phyloP scores from a whole-genome alignment of 768 basidiomycete species.

The Auricularia sp. region DNA sequence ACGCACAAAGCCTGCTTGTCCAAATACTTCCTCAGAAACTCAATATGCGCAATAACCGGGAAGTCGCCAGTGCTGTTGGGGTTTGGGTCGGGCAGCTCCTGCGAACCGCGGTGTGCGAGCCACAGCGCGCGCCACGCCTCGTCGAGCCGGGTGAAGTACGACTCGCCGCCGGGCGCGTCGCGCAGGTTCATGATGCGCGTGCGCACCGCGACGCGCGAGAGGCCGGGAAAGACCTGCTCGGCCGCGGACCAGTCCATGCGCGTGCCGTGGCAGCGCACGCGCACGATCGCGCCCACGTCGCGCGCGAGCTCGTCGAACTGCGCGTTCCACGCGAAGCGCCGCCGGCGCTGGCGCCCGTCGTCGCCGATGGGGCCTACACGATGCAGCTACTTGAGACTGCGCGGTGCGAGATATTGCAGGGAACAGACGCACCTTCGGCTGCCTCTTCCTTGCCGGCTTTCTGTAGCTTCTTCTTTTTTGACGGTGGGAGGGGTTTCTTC shows the following conservation, averaged over 20 bases:
- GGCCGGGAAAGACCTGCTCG: slow-evolving; percentile 69
- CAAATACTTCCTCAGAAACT: slow-evolving; percentile 69
- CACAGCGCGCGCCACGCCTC: slow-evolving; percentile 75
- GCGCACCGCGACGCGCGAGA: slow-evolving; percentile 63
- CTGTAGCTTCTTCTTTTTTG: slow-evolving; percentile 22
- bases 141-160: slow-evolving; percentile 71
- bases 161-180: slow-evolving; percentile 54
- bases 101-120: slow-evolving; percentile 58
- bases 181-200: slow-evolving; percentile 54
- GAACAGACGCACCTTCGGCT: too few relatives aligned
- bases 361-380: neutral
- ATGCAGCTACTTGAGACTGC: too few relatives aligned
- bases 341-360: slow-evolving; percentile 36
- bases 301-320: slow-evolving; percentile 85
- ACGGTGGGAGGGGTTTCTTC: slow-evolving; percentile 19
- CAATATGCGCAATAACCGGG: slow-evolving; percentile 68
- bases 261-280: slow-evolving; percentile 54
- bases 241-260: slow-evolving; percentile 65
- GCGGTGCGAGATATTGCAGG: too few relatives aligned
- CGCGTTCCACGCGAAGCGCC: slow-evolving; percentile 68
- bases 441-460: slow-evolving; percentile 18
- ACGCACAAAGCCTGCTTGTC: slow-evolving; percentile 77
- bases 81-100: slow-evolving; percentile 61
- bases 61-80: slow-evolving; percentile 61
- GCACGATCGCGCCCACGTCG: slow-evolving; percentile 76